Evolutionary conservation across 2,329 filamentous ascomycete species (phyloP), one percentile per base, ranked within the genome.

Genomic region (Aspergillus persii): DNA sequence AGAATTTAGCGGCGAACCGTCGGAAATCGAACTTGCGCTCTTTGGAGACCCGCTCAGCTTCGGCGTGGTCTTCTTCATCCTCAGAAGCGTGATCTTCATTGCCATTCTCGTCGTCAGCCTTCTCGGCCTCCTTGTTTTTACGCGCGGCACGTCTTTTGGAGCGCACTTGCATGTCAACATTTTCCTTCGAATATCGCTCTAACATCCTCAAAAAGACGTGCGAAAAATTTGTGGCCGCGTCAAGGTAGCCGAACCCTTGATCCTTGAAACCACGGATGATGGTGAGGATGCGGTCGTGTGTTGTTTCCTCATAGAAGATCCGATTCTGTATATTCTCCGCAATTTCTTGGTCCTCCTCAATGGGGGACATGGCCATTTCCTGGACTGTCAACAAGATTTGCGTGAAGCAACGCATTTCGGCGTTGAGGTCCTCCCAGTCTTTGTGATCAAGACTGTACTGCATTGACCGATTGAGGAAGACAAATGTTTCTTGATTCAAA

Each of bases 261-360:
- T 94, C 91, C 66, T 96, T 96, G 79, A 96, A 98, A n/a, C 84
- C 88, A 63, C 89, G 84, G 1, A 94, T 82, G 55, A 97, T 90
- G 60, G 87, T 85, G 31, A 94, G 84, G 54, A 99, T 85, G 27
- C 90, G 84, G 62, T 99, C 94, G 69, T 99, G 93, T 0, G 93
- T 97, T 0, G 91, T 86, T 71, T 98, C 92, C 75, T 99, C 95
- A 77, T 99, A 99, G 74, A 99, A 99, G n/a, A 99, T 91, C 61
- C 94, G 91, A 68, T 90, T 96, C 54, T 96, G 86, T 11, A 96
- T 97, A 67, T 99, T 99, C 72, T 99, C 94, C 0, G 95, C 94
- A 72, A 99, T 98, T 68, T 98, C 95, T 71, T 96, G 90, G 66
- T 99, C 91, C n/a, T 97, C 93, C 63, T 97, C 93, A 31, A 91